A percentile compares a stretch with the other conserved stretches of the same genome.
These are phyloP conservation scores for Solanum paucissectum DNA, from an alignment of 257 asterid genomes.

Conservation along the genomic window DNA sequence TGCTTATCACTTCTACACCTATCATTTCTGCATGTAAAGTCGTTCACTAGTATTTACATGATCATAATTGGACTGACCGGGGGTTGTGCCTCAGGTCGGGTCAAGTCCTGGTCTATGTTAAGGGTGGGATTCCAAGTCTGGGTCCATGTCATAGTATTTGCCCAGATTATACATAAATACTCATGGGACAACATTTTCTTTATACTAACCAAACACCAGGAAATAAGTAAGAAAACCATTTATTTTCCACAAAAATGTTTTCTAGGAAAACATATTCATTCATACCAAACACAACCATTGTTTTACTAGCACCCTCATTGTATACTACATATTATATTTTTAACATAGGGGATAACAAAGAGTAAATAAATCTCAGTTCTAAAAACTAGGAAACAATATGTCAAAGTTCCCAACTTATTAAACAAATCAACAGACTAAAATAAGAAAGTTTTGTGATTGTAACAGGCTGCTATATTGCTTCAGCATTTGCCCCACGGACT, in stretches of 20 bases:
- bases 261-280: no score
- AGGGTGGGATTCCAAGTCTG: not conserved
- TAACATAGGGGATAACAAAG: not conserved
- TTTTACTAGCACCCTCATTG: no score
- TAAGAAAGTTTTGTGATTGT: no score
- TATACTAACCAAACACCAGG: not conserved
- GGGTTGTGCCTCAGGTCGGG: not conserved
- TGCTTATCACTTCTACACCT: no score
- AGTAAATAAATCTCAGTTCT: not conserved
- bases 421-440: no score
- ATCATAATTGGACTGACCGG: no score
- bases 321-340: no score
- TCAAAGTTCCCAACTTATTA: no score
- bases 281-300: no score
- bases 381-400: no score
- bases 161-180: not conserved
- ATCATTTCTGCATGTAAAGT: no score
- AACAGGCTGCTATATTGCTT: not conserved
- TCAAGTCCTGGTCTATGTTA: not conserved
- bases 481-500: not conserved
- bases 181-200: not conserved
- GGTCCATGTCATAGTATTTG: not conserved
- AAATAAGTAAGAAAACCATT: not conserved
- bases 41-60: no score
- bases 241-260: not conserved